Conservation (phyloP, 2,329 filamentous ascomycete genomes). For the Cladosporium sp. region DNA sequence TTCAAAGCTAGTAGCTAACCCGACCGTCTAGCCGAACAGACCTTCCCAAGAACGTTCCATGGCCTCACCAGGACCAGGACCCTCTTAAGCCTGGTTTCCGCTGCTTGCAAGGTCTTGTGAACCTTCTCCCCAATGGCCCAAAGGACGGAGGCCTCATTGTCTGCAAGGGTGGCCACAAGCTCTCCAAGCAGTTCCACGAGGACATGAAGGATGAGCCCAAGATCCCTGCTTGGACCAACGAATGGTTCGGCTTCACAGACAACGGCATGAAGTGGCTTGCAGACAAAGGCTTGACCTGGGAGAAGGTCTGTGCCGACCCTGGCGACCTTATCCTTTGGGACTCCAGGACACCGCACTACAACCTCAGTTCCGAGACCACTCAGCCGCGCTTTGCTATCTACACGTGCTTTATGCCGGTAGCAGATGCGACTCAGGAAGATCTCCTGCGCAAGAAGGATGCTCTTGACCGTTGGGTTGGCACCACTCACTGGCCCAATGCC, state of each 20-base stretch:
- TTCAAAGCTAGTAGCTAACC: no score
- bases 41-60: constrained; percentile 27
- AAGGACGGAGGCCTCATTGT: constrained; percentile 37
- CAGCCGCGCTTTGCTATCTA: constrained; percentile 31
- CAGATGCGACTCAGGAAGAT: constrained; percentile 32
- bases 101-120: constrained; percentile 51
- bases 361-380: constrained; percentile 27
- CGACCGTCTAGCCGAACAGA: not conserved
- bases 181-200: constrained; percentile 32
- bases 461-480: constrained; percentile 28
- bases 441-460: constrained; percentile 32
- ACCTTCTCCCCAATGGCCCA: constrained; percentile 36
- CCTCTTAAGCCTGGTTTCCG: constrained; percentile 44
- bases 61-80: constrained; percentile 44
- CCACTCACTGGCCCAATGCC: constrained; percentile 35
- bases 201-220: constrained; percentile 25
- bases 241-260: constrained; percentile 34
- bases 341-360: constrained; percentile 28
- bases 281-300: constrained; percentile 21
- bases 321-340: constrained; percentile 28
- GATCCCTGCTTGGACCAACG: constrained; percentile 29
- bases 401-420: constrained; percentile 36
- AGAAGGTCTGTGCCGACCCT: constrained; percentile 25
- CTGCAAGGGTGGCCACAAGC: constrained; percentile 29
- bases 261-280: constrained; percentile 29